Base-by-base conservation (phyloP, 345 rosid genomes). In the Syzygium oleosum region DNA sequence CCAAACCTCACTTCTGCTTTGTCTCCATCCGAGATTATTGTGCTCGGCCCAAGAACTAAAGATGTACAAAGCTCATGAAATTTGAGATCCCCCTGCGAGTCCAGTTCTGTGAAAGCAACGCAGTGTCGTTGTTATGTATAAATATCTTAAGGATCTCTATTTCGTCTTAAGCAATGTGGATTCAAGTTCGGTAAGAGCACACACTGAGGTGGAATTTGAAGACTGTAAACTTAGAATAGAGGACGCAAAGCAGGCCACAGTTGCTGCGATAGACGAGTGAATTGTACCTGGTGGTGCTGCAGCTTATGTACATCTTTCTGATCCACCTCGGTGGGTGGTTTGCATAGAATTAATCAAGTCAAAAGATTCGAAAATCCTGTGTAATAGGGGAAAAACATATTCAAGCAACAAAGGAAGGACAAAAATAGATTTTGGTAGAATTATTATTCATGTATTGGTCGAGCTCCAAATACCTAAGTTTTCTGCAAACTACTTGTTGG, bases 241-340 rank as follows among this genome's bases (percentile, higher is more conserved):
- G 89, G 99, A 96, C 90, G 96, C 98, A 7, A 97, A 97, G 91
- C 93, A 95, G 51, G 96, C 98, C 41, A 96, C 99, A 52, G 95
- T 94, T 91, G 98, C 99, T 87, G 99, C 99, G 85, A 92, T 97
- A 93, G 92, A 94, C 68, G 97, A 96, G 91, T 97, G 99, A 84
- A 91, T 97, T 87, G 96, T 95, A 55, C 98, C 98, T 56, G 99
- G 98, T 73, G 98, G 98, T 86, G 98, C 98, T 91, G 96, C 98
- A 13, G 85, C 95, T 31, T 96, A 93, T 89, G 89, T 95, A 52
- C 99, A 97, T 92, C 96, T 97, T 41, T 91, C 92, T 51, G 92
- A 73, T 73, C 49, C 83, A 43, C 83, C 49, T 73, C 12, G 4
- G 34, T 21, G 27, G 80, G 23, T 38, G 46, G 43, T 73, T 73